These are phyloP conservation scores for Diutina catenulata DNA, from an alignment of 1,139 yeast genomes.

Conservation along the genomic window DNA sequence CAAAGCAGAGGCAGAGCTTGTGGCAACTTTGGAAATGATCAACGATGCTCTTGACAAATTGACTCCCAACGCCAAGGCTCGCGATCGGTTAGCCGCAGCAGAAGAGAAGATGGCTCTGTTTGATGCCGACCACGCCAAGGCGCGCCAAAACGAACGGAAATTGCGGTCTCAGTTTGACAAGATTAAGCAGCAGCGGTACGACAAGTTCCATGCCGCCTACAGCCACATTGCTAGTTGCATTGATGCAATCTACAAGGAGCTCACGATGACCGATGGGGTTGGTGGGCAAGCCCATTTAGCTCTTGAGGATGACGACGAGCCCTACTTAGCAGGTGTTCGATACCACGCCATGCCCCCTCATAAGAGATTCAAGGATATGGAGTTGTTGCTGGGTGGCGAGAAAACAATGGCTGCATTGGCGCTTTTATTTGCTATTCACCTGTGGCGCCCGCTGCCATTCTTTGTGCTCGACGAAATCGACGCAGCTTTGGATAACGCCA, in stretches of 20 bases:
- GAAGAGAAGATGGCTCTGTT: slow-evolving; percentile 47
- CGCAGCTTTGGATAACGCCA: slow-evolving; percentile 89
- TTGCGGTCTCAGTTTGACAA: slow-evolving; percentile 46
- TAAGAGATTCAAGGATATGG: slow-evolving; percentile 91
- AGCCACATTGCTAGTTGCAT: slow-evolving; percentile 62
- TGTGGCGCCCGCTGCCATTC: slow-evolving; percentile 89
- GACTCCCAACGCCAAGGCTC: slow-evolving; percentile 75
- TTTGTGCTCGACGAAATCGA: slow-evolving; percentile 95
- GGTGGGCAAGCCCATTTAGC: slow-evolving; percentile 93
- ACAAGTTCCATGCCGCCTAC: slow-evolving; percentile 59
- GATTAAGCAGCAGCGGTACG: slow-evolving; percentile 48
- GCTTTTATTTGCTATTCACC: slow-evolving; percentile 78
- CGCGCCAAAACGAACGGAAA: slow-evolving; percentile 50
- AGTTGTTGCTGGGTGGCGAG: slow-evolving; percentile 90
- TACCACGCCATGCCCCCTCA: slow-evolving; percentile 96
- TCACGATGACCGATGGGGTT: slow-evolving; percentile 64
- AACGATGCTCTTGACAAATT: slow-evolving; percentile 42
- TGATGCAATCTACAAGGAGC: slow-evolving; percentile 76
- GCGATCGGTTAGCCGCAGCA: slow-evolving; percentile 63
- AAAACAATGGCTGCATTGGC: slow-evolving; percentile 96
- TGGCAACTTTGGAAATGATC: slow-evolving; percentile 19
- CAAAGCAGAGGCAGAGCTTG: slow-evolving; percentile 39
- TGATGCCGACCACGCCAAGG: slow-evolving; percentile 53
- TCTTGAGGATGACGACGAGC: slow-evolving; percentile 83
- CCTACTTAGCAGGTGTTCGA: slow-evolving; percentile 70